Conservation (phyloP, 2,329 filamentous ascomycete genomes). For the Coleophoma eucalyptorum region DNA sequence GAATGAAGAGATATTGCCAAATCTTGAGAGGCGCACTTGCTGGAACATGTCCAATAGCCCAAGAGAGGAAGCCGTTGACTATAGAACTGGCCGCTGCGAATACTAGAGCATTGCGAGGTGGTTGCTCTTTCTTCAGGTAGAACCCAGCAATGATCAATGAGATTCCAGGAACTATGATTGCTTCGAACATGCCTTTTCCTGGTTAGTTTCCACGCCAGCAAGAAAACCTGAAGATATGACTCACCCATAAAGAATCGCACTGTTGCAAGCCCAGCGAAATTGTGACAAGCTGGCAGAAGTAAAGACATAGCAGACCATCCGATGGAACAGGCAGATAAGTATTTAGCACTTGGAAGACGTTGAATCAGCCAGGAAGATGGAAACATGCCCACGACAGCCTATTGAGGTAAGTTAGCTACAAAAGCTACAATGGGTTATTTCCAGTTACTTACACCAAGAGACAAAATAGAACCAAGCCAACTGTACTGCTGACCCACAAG, state of each 20-base stretch:
- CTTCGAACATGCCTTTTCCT: neutral
- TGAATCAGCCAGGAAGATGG: constrained; percentile 24
- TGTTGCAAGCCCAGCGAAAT: constrained; percentile 28
- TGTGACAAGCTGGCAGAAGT: constrained; percentile 20
- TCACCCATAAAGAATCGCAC: constrained; percentile 31
- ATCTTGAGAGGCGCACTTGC: constrained; percentile 4
- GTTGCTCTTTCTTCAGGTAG: constrained; percentile 33
- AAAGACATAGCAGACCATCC: constrained; percentile 27
- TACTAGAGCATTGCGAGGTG: constrained; percentile 30
- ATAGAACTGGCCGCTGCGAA: constrained; percentile 30
- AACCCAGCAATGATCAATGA: constrained; percentile 32
- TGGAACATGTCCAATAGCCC: constrained; percentile 24
- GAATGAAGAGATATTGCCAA: constrained; percentile 11
- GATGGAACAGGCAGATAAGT: constrained; percentile 22
- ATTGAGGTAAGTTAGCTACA: too few species aligned
- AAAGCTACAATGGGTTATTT: too few species aligned
- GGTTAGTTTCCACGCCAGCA: constrained; percentile 3
- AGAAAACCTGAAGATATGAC: constrained; percentile 5
- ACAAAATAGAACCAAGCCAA: constrained; percentile 27
- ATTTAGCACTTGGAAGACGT: constrained; percentile 22
- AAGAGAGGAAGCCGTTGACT: constrained; percentile 24
- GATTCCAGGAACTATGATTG: constrained; percentile 24
- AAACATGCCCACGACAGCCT: constrained; percentile 19
- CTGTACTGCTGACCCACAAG: constrained; percentile 25
- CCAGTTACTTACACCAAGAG: constrained; percentile 19